These are phyloP conservation scores for Scytalidium lignicola DNA, from an alignment of 2,329 filamentous ascomycete species.

Conservation along the genomic window DNA sequence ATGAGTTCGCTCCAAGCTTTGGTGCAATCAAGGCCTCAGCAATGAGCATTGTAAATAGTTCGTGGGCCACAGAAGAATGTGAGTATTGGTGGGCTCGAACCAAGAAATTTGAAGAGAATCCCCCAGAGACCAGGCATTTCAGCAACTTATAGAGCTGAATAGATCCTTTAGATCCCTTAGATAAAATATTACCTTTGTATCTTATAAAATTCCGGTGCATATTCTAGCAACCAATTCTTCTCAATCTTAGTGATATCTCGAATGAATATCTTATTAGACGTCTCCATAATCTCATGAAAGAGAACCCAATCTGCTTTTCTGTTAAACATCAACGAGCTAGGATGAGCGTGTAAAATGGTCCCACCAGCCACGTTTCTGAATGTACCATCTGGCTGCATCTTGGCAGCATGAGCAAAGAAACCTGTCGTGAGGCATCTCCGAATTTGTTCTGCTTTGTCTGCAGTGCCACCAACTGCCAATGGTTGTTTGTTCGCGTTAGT, in stretches of 20 bases:
- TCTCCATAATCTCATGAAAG: slow-evolving; percentile 91
- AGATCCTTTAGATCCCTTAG: not conserved
- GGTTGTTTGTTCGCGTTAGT: slow-evolving; percentile 26
- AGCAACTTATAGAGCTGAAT: slow-evolving; percentile 1
- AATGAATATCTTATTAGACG: slow-evolving; percentile 81
- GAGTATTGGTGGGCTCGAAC: slow-evolving; percentile 57
- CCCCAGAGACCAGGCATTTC: slow-evolving; percentile 5
- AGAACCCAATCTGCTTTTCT: slow-evolving; percentile 95
- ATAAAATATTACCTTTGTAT: slow-evolving; percentile 27
- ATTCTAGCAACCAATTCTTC: slow-evolving; percentile 86
- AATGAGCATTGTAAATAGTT: slow-evolving; percentile 37
- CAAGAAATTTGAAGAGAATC: slow-evolving; percentile 39
- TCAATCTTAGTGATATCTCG: slow-evolving; percentile 90
- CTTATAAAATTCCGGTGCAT: slow-evolving; percentile 78
- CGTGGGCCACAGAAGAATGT: slow-evolving; percentile 43
- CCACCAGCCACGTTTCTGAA: slow-evolving; percentile 81
- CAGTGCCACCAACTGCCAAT: slow-evolving; percentile 32
- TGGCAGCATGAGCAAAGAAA: slow-evolving; percentile 88
- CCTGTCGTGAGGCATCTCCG: slow-evolving; percentile 80
- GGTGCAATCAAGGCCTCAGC: slow-evolving; percentile 34
- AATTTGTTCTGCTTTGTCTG: slow-evolving; percentile 65
- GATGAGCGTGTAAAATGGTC: slow-evolving; percentile 78
- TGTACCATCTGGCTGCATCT: slow-evolving; percentile 89
- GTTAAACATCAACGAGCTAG: slow-evolving; percentile 91
- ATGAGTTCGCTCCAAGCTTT: slow-evolving; percentile 39